Evolutionary conservation across 2,329 filamentous ascomycete species (phyloP).

Genomic region (Fusarium sp.): DNA sequence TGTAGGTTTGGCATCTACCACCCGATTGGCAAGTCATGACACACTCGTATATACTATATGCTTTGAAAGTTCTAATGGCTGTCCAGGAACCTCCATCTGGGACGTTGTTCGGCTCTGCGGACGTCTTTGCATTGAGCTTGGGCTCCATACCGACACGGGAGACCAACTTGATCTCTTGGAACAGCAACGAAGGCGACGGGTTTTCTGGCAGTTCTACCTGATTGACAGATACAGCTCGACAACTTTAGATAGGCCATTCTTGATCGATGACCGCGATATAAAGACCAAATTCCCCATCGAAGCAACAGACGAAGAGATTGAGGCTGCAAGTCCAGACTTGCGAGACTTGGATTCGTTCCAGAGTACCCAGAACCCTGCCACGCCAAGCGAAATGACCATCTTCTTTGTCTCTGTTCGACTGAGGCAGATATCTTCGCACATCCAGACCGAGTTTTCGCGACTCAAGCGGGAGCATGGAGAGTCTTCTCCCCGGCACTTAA

Average conservation of each 20-base stretch:
- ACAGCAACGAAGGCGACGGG: conserved; percentile 20
- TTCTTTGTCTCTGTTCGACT: conserved; percentile 51
- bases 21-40: conserved; percentile 16
- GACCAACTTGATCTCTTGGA: conserved; percentile 7
- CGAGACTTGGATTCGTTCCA: background rate
- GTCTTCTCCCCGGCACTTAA: background rate
- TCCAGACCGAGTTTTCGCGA: conserved; percentile 45
- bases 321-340: background rate
- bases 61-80: background rate
- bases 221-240: conserved; percentile 36
- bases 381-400: conserved; percentile 36
- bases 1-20: conserved; percentile 38
- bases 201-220: conserved; percentile 40
- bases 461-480: background rate
- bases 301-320: conserved; percentile 26
- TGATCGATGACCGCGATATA: conserved; percentile 32
- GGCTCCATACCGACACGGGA: conserved; percentile 7
- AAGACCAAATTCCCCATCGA: conserved; percentile 23
- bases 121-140: conserved; percentile 33
- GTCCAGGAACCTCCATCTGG: conserved; percentile 31
- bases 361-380: background rate
- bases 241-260: conserved; percentile 21
- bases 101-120: conserved; percentile 28
- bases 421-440: conserved; percentile 52
- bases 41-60: background rate